A percentile compares a stretch with the other conserved stretches of the same genome.
Evolutionary conservation across 176 grass and related monocot species (phyloP).

Genomic region (Saccharum spontaneum): DNA sequence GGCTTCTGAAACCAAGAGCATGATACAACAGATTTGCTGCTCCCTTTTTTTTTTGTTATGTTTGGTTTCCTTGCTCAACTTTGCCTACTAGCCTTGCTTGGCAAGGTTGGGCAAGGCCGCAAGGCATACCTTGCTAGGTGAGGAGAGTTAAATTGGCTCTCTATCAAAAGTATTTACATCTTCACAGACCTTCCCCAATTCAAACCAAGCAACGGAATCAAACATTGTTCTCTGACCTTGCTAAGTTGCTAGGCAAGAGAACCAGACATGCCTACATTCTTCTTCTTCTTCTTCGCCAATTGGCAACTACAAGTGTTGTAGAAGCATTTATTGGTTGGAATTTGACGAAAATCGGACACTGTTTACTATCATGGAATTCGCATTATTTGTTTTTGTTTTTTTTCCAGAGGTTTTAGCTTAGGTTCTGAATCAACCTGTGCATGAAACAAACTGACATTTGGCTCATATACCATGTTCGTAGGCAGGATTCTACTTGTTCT

Average conservation of each 20-base stretch:
- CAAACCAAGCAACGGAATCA: neutral
- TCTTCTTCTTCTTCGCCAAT: neutral
- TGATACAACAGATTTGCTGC: neutral
- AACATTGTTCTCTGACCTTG: neutral
- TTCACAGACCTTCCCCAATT: neutral
- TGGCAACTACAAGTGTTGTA: neutral
- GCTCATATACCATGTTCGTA: conserved; percentile 32
- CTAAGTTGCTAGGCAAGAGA: neutral
- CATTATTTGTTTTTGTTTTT: neutral
- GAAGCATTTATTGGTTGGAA: neutral
- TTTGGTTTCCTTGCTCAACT: neutral
- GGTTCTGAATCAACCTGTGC: conserved; percentile 5
- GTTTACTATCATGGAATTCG: neutral
- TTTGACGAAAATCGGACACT: neutral
- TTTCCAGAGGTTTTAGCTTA: neutral
- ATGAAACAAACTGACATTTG: conserved; percentile 35
- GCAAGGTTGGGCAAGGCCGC: neutral
- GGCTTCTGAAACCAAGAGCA: neutral
- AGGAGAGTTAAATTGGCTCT: neutral
- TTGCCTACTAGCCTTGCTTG: neutral
- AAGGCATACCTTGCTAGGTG: neutral
- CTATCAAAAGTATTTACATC: neutral
- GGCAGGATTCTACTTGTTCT: conserved; percentile 82
- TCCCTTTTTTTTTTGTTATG: neutral
- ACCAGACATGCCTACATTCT: neutral